Evolutionary conservation across 129 eudicot species (phyloP).

Genomic region (Flaveria ramosissima): DNA sequence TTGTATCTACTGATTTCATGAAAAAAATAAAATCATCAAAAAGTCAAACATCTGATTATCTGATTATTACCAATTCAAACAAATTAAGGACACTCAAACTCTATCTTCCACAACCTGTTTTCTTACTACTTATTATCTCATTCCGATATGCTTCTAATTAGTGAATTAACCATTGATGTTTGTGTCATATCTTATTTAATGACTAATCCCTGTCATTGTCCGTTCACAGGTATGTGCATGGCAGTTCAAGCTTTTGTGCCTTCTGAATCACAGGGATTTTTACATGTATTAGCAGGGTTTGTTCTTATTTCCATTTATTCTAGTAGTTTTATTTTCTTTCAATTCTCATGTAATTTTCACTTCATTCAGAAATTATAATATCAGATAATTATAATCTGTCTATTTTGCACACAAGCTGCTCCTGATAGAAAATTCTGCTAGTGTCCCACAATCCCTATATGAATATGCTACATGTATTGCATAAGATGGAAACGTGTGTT

Average conservation of each 20-base stretch:
- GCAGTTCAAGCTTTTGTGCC: conserved; percentile 78
- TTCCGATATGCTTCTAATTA: no score
- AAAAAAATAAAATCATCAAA: no score
- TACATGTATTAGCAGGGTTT: conserved; percentile 71
- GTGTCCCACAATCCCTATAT: neutral
- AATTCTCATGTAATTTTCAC: neutral
- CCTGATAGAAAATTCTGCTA: neutral
- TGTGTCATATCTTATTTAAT: neutral
- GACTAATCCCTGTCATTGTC: conserved; percentile 4
- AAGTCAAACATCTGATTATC: neutral
- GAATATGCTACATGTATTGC: neutral
- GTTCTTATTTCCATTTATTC: conserved; percentile 16
- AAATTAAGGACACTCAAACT: neutral
- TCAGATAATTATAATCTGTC: neutral
- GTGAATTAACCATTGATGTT: conserved; percentile 2
- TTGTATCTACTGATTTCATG: no score
- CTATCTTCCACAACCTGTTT: neutral
- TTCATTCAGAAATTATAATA: neutral
- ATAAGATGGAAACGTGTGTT: neutral
- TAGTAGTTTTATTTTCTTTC: neutral
- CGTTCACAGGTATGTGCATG: conserved; percentile 83
- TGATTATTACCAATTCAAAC: neutral
- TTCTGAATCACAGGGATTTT: conserved; percentile 59
- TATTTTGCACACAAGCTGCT: neutral
- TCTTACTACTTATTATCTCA: neutral